phyloP scores from a whole-genome alignment of 169 alveolate genomes.

The Hammondia hammondi region DNA sequence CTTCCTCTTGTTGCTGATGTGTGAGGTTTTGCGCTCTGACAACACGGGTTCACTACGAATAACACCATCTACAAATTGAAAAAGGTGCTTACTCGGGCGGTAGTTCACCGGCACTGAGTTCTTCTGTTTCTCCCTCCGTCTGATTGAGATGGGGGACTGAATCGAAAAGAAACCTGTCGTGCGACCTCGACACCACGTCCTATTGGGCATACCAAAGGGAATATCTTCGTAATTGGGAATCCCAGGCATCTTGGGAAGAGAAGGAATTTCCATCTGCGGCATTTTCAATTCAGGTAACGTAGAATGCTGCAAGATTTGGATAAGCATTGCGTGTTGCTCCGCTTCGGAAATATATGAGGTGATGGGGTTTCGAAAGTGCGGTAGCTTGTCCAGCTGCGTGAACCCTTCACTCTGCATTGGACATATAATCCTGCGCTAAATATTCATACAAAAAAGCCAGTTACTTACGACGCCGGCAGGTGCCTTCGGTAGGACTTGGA shows the following conservation, averaged over 20 bases:
- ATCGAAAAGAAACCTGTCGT: not conserved
- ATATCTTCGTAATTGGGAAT: slow-evolving; percentile 45
- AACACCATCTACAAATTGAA: not conserved
- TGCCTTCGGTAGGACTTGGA: slow-evolving; percentile 56
- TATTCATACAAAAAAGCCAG: not conserved
- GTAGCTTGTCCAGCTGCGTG: slow-evolving; percentile 22
- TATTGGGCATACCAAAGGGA: slow-evolving; percentile 34
- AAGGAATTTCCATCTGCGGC: not conserved
- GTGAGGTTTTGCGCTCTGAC: slow-evolving; percentile 37
- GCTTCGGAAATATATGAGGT: not conserved
- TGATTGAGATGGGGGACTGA: slow-evolving; percentile 61
- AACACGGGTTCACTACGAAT: not conserved
- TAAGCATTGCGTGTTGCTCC: slow-evolving; percentile 6
- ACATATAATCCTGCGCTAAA: not conserved
- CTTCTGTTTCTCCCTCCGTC: slow-evolving; percentile 63
- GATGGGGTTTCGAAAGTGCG: not conserved
- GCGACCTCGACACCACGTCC: not conserved
- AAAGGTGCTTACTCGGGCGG: slow-evolving; percentile 52
- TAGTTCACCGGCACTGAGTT: slow-evolving; percentile 44
- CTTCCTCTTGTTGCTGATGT: slow-evolving; percentile 29
- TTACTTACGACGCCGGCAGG: slow-evolving; percentile 53
- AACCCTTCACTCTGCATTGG: slow-evolving; percentile 30
- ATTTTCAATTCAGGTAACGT: not conserved
- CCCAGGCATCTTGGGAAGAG: slow-evolving; percentile 21
- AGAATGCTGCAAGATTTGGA: slow-evolving; percentile 21